Base-by-base conservation (phyloP, 169 alveolate genomes). In the Plasmodium gaboni region DNA sequence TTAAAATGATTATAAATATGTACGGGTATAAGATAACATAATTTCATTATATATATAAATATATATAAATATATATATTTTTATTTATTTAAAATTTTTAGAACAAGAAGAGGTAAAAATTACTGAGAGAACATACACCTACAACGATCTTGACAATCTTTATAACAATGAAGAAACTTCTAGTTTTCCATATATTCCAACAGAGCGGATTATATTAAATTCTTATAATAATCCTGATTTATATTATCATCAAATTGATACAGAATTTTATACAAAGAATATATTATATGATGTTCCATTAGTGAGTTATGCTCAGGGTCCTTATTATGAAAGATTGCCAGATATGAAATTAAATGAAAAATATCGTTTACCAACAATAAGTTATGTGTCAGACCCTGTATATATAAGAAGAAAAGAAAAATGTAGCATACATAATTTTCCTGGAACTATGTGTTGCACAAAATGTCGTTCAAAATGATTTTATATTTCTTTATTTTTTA, bases 221-320 rank as follows among this genome's bases (percentile, higher is more conserved):
- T 51, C 85, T 8, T 55, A 19, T 60, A 83, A 69, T 28, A 67
- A 69, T 53, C 71, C 80, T 22, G 80, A 71, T 12, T 24, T 68
- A 53, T 83, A 68, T 50, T 83, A 83, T 46, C 91, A 83, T 83
- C 91, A 83, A 63, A 83, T 83, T 38, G 91, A 83, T 44, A 83
- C 64, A 38, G 91, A 83, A 63, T 83, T 83, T 83, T 83, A 83
- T 61, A 72, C 91, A 53, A 83, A 68, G 53, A 44, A 83, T 22
- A 83, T 83, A 55, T 15, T 83, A 50, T 28, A 83, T 15, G 91
- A 83, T 42, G 85, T 83, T 9, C 91, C 91, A 48, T 61, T 83
- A 71, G 69, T 83, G 38, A 83, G 91, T 57, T 83, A 83, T 71
- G 69, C 91, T 4, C 91, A 83, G 50, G 91, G 91, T 1, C 91